Base-by-base conservation (phyloP, 331 rosid species). In the Prunus yedoensis region DNA sequence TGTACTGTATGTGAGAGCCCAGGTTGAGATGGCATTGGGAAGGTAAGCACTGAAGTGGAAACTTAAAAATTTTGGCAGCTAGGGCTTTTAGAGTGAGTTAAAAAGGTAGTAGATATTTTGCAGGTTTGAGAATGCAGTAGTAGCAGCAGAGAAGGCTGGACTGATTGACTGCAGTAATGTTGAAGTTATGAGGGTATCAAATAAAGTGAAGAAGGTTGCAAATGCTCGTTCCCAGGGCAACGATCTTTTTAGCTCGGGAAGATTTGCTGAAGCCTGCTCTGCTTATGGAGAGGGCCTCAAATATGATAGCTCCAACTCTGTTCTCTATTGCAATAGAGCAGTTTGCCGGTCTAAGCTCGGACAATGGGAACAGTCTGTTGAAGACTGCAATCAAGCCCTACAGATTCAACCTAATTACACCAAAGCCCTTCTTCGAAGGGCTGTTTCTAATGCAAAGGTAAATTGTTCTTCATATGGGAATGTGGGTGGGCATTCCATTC, bases 281-380 rank as follows among this genome's bases (percentile, higher is more conserved):
- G 97, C 98, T 47, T 93, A 91, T 79, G 97, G 97, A 62, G 98
- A 93, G 64, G 98, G 98, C 77, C 94, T 93, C 27, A 87, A 86
- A 81, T 89, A 88, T 79, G 97, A 89, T 79, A 75, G 68, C 67
- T 84, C 85, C 58, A 93, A 86, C 75, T 78, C 86, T 73, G 87
- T 93, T 83, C 90, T 93, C 54, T 86, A 87, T 62, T 89, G 98
- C 88, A 93, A 93, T 81, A 87, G 98, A 87, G 97, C 97, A 8
- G 89, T 89, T 73, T 93, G 98, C 73, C 87, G 97, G 97, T 90
- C 94, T 38, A 93, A 93, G 89, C 93, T 93, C 47, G 94, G 92
- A 71, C 84, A 83, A 14, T 91, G 98, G 98, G 97, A 91, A 87
- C 84, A 88, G 71, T 93, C 98, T 41, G 92, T 93, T 71, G 88